Conservation (phyloP, 2,329 filamentous ascomycete genomes). For the Rugonectria rugulosa region DNA sequence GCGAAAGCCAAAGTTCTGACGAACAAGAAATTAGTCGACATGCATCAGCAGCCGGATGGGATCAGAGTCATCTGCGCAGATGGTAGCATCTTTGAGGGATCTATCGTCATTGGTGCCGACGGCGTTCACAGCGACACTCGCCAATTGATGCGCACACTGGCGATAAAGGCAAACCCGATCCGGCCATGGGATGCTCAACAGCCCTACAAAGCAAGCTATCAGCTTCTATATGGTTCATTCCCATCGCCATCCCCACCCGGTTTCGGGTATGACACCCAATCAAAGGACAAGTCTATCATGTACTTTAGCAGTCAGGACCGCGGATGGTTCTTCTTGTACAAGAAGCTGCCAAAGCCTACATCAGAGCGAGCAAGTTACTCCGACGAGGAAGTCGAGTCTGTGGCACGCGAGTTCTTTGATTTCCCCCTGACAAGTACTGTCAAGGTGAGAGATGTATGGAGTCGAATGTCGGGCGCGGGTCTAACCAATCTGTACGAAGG, state of each 20-base stretch:
- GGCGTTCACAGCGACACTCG: conserved; percentile 15
- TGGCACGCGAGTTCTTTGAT: neutral
- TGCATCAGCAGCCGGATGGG: neutral
- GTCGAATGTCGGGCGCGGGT: conserved; percentile 7
- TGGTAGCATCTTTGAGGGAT: conserved; percentile 9
- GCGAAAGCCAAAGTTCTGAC: conserved; percentile 4
- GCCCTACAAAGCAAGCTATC: conserved; percentile 2
- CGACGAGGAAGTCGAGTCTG: neutral
- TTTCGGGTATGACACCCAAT: conserved; percentile 40
- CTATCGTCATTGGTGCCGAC: conserved; percentile 20
- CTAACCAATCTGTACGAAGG: conserved; percentile 45
- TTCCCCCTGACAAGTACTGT: conserved; percentile 7
- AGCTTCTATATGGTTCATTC: conserved; percentile 39
- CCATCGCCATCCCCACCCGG: conserved; percentile 30
- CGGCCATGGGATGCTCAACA: conserved; percentile 7
- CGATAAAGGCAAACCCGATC: neutral
- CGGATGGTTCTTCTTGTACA: conserved; percentile 45
- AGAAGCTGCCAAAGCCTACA: conserved; percentile 33
- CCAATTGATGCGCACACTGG: conserved; percentile 12
- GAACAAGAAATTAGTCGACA: conserved; percentile 26
- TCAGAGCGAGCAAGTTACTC: neutral
- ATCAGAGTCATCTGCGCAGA: conserved; percentile 16
- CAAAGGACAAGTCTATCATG: conserved; percentile 36
- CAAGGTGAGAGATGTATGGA: conserved; percentile 6
- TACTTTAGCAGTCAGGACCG: conserved; percentile 40